Base-by-base conservation (phyloP, 257 asterid genomes). In the Dorcoceras hygrometricum region DNA sequence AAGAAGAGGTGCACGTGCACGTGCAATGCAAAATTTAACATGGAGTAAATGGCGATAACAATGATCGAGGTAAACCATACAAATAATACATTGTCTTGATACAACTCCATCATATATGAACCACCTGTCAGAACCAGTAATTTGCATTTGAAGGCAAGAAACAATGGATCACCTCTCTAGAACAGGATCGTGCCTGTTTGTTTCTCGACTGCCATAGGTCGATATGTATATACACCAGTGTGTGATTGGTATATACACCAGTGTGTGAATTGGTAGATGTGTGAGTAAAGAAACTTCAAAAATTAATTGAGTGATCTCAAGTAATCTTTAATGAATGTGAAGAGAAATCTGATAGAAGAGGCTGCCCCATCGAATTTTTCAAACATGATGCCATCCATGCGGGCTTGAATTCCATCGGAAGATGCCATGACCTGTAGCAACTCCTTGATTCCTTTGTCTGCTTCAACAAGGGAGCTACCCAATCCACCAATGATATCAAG, bases 311-410 rank as follows among this genome's bases (percentile, higher is more conserved):
- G 73, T 58, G 90, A 82, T 32, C 87, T 76, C 58, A 89, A 72
- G 75, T 43, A 82, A 68, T 81, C 86, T 73, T 73, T 89, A 50
- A 91, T 63, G 71, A 81, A 36, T 65, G 75, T 74, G 36, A 89
- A 59, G 59, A 87, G 65, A 26, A 75, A 71, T 57, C 62, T 78
- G 76, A 78, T 78, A 53, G 70, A 72, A 59, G 90, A 78, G 24
- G 75, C 76, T 7, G 51, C 2, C 76, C 89, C 88, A 29, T 82
- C 89, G 23, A 81, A 76, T 68, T 77, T 81, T 77, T 89, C 84
- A 73, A 89, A 72, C 81, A 85, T 76, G 67, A 82, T 82, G 6
- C 96, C 87, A 6, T 91, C 96, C 94, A 91, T 79, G 36, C 94
- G 96, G 36, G 96, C 95, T 75, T 89, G 95, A 79, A 89, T 64